phyloP scores from a whole-genome alignment of 768 basidiomycete species.

The Lactifluus pinguis region DNA sequence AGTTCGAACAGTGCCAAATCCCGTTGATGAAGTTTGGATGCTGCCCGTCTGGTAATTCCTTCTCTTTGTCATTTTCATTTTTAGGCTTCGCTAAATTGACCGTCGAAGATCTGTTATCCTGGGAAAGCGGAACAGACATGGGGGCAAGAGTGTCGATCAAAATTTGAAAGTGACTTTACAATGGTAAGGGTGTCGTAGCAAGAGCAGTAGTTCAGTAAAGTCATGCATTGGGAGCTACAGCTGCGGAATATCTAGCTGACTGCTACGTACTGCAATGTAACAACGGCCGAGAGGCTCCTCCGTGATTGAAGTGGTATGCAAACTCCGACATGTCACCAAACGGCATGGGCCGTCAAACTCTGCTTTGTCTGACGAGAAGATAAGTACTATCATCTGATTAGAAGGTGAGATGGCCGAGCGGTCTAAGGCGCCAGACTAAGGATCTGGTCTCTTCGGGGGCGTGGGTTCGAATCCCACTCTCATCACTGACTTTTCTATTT shows the following conservation, averaged over 20 bases:
- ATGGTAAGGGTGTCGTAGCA: too few species aligned
- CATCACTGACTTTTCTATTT: slow-evolving; percentile 18
- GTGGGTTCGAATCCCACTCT: slow-evolving; percentile 46
- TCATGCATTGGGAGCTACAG: too few species aligned
- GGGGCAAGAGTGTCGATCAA: slow-evolving; percentile 17
- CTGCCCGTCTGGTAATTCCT: slow-evolving; percentile 74
- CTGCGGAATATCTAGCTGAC: too few species aligned
- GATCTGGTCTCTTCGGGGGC: slow-evolving; percentile 41
- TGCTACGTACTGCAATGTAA: too few species aligned
- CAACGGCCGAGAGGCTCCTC: too few species aligned
- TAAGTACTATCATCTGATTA: too few species aligned
- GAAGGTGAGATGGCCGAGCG: slow-evolving; percentile 68
- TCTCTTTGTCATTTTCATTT: slow-evolving; percentile 75
- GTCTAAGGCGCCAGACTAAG: slow-evolving; percentile 86
- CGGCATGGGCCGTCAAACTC: too few species aligned
- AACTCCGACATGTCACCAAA: too few species aligned
- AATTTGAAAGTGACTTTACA: too few species aligned
- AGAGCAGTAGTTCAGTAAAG: too few species aligned
- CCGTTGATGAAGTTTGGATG: slow-evolving; percentile 76
- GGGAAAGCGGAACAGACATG: slow-evolving; percentile 23
- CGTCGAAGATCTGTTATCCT: slow-evolving; percentile 41
- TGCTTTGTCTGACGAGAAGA: too few species aligned
- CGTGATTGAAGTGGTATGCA: too few species aligned
- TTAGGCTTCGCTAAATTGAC: slow-evolving; percentile 49
- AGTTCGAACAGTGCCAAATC: slow-evolving; percentile 93